A percentile compares a stretch with the other conserved stretches of the same genome.
phyloP scores from a whole-genome alignment of 441 rosid species.

The Biscutella auriculata region DNA sequence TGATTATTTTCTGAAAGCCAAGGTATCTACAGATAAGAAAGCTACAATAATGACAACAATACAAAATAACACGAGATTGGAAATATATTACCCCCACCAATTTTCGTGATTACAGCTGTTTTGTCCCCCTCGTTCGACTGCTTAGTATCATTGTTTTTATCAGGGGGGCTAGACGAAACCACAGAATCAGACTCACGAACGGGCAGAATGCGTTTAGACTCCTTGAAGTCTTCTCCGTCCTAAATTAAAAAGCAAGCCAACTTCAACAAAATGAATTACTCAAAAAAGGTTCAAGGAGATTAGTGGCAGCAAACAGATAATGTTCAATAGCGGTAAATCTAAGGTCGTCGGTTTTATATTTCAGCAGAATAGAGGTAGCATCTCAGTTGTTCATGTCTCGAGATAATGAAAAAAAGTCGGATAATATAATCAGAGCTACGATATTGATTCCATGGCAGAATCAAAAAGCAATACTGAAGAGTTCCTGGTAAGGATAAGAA shows the following conservation, averaged over 20 bases:
- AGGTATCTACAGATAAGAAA: conserved; percentile 8
- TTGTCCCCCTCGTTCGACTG: conserved; percentile 22
- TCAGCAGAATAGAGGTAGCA: conserved; percentile 34
- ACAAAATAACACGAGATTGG: neutral
- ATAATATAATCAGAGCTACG: neutral
- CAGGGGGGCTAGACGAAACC: conserved; percentile 22
- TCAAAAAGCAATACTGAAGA: neutral
- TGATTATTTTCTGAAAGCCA: conserved; percentile 35
- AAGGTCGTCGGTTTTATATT: conserved; percentile 28
- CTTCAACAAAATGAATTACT: neutral
- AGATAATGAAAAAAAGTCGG: neutral
- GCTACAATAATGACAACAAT: neutral
- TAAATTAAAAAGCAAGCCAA: conserved; percentile 22
- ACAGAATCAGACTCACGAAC: conserved; percentile 32
- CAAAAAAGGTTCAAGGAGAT: neutral
- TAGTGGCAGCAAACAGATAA: neutral
- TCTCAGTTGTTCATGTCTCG: neutral
- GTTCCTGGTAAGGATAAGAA: neutral
- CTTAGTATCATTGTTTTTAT: conserved; percentile 12
- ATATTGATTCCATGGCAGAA: neutral
- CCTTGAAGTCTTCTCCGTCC: conserved; percentile 54
- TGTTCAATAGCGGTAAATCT: conserved; percentile 39
- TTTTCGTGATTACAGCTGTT: conserved; percentile 14
- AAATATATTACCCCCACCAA: conserved; percentile 27
- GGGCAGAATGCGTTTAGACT: conserved; percentile 43